Evolutionary conservation across 2,329 filamentous ascomycete genomes (phyloP), one percentile per base, ranked within the genome.

Genomic region (Penicillium paneum): DNA sequence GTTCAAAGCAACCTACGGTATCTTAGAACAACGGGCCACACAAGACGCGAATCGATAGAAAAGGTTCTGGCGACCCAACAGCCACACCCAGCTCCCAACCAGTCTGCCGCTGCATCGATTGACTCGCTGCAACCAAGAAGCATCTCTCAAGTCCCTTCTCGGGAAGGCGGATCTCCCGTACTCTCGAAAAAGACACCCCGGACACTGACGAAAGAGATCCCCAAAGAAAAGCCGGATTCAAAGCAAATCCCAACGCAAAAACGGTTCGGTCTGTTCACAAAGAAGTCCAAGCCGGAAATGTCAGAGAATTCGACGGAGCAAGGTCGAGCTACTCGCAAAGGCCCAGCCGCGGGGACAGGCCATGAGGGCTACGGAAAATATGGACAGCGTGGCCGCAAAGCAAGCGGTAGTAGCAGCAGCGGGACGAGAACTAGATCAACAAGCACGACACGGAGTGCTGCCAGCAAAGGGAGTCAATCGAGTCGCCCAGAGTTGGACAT

Each of bases 311-410:
- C 71, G 19, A 56, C 70, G 0, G 81, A 85, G n/a, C 84, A 81
- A 67, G 79, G 81, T 35, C 84, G 81, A 59, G 67, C 77, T 8
- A 57, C 77, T 24, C 82, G 88, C 28, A 93, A 91, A 71, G 92
- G 93, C 0, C 93, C 93, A 21, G 84, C 83, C 15, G 93, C 93
- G 38, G 93, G 93, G n/a, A 97, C 93, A 35, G 93, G 93, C 0
- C 91, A 97, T 66, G 93, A 97, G 75, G 77, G 76, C 28, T 81
- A 81, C 60, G 77, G 77, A 12, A 79, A 71, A 60, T 78, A 79
- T 63, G 69, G 70, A 5, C 71, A 73, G 52, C 70, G 77, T 39
- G 77, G 76, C 41, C 71, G 78, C 49, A 77, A 74, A 55, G 49
- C 69, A 47, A 79, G 76, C 49, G 63, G 71, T 44, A 69, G 74